Base-by-base conservation (phyloP, 163 green algal species). In the Scenedesmus sp. region DNA sequence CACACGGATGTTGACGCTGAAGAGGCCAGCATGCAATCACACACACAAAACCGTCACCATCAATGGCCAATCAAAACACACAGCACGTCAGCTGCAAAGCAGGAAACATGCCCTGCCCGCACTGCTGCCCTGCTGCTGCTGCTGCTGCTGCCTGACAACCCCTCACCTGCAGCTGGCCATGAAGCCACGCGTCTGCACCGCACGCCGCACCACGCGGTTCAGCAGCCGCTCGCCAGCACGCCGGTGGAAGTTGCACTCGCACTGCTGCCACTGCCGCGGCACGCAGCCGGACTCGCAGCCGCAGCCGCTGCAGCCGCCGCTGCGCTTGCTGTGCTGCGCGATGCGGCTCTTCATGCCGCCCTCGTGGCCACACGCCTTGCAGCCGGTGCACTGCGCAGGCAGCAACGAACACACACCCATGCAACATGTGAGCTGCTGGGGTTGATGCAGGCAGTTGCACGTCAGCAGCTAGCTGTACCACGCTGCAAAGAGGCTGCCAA, bases 331-430 rank as follows among this genome's bases (percentile, higher is more conserved):
- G 90, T 93, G 90, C 46, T 64, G 46, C 10, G 13, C 34, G 62
- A 91, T 91, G 20, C 52, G 34, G 59, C 16, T 84, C 74, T 91
- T 88, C 13, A n/a, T 66, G 60, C 85, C 85, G 85, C 85, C 55
- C 59, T 93, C 90, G n/a, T 93, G 90, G 0, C 90, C 90, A 54
- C 90, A 93, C 13, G 73, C 55, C 46, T 84, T 91, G 77, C 90
- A 93, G 52, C 90, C 90, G 23, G 90, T 93, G 77, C 90, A 93
- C 23, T 34, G 59, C 56, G 59, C 20, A 23, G 76, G 56, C 82
- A 55, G 16, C 2, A 18, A 46, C 12, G 13, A 82, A 34, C 55
- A 76, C 20, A 34, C 4, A 6, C 55, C 12, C 3, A 88, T 18
- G 56, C n/a, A 34, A 20, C 56, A 46, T 46, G 2, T 3, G 2